phyloP scores from a whole-genome alignment of 139 green algal genomes.

The Tetradesmus lagerheimii region DNA sequence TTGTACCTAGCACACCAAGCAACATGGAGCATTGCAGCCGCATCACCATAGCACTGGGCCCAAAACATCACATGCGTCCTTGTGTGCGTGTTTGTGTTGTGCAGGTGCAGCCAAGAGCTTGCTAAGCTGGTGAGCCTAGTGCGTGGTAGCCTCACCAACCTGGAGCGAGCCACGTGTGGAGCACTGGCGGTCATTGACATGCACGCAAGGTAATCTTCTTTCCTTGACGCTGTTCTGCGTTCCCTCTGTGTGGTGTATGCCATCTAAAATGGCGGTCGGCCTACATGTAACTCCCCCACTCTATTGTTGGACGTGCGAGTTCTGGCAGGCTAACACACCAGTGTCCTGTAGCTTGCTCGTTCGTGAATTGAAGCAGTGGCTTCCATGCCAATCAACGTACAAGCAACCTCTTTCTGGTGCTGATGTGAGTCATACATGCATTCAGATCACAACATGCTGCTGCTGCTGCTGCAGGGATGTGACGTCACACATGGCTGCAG shows the following conservation, averaged over 20 bases:
- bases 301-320: too few relatives aligned
- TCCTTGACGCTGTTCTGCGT: too few relatives aligned
- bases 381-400: too few relatives aligned
- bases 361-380: too few relatives aligned
- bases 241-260: too few relatives aligned
- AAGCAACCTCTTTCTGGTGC: neutral
- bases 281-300: too few relatives aligned
- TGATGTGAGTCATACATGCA: neutral
- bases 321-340: too few relatives aligned
- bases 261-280: too few relatives aligned
- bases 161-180: conserved; percentile 67
- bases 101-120: conserved; percentile 55
- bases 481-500: conserved; percentile 66
- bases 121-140: conserved; percentile 65
- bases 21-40: too few relatives aligned
- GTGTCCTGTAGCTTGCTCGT: too few relatives aligned
- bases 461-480: conserved; percentile 56
- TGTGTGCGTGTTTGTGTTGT: neutral
- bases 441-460: neutral
- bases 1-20: too few relatives aligned
- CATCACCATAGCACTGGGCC: neutral
- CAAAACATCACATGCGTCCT: neutral
- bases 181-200: conserved; percentile 88
- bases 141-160: conserved; percentile 59
- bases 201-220: conserved; percentile 73